These are phyloP conservation scores for Hypoxylon fragiforme DNA, from an alignment of 495 filamentous ascomycete genomes.

Conservation along the genomic window DNA sequence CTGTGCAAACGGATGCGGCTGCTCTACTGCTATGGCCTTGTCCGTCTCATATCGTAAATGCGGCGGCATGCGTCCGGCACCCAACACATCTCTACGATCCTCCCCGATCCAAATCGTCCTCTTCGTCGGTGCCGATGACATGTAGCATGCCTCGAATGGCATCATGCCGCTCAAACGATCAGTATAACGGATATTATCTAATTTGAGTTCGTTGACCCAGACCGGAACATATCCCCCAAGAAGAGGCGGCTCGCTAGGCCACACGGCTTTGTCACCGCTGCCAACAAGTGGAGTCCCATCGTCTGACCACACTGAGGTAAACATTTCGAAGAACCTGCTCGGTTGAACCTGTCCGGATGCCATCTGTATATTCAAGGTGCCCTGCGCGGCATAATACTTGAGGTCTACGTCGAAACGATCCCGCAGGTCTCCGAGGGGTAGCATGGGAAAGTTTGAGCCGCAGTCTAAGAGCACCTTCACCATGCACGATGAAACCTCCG, in stretches of 20 bases:
- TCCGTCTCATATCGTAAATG: constrained; percentile 34
- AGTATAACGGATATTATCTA: neutral
- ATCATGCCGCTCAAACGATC: constrained; percentile 48
- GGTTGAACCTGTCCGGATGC: constrained; percentile 15
- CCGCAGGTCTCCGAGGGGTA: constrained; percentile 41
- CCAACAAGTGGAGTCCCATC: constrained; percentile 27
- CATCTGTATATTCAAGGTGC: constrained; percentile 25
- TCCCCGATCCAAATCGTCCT: constrained; percentile 46
- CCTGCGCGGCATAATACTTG: constrained; percentile 44
- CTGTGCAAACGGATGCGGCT: constrained; percentile 13
- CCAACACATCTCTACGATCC: constrained; percentile 50
- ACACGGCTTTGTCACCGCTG: constrained; percentile 24
- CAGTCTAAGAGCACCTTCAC: constrained; percentile 47
- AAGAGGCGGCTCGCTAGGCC: constrained; percentile 22
- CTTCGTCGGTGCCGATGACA: constrained; percentile 44
- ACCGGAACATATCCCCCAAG: constrained; percentile 35
- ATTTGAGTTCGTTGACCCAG: constrained; percentile 1
- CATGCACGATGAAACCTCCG: constrained; percentile 19
- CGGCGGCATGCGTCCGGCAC: constrained; percentile 45
- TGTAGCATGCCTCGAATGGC: constrained; percentile 48
- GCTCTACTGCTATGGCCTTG: neutral
- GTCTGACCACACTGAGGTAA: constrained; percentile 37
- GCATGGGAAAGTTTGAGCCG: constrained; percentile 49
- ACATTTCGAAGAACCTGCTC: constrained; percentile 46
- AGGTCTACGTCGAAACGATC: constrained; percentile 38